Evolutionary conservation across 2,329 filamentous ascomycete species (phyloP), one percentile per base, ranked within the genome.

Genomic region (Ophiostoma ips): DNA sequence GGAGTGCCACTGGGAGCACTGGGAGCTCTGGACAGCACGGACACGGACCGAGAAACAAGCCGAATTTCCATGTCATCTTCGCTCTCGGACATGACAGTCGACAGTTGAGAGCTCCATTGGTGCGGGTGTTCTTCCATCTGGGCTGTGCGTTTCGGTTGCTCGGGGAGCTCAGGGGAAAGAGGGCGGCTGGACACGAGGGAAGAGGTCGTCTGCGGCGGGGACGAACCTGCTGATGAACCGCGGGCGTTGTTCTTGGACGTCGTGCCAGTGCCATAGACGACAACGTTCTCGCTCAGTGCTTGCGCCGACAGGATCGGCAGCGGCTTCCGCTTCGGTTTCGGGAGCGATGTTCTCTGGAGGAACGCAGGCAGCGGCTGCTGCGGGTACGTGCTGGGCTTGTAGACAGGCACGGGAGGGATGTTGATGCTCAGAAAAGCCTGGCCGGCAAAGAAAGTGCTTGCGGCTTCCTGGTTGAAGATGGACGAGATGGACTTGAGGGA

Each of bases 81-180:
- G 59, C 74, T 76, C 60, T 79, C 78, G 33, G 78, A 81, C 62
- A 73, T 67, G 53, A 82, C 77, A 41, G 77, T 79, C 36, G 79
- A 82, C 38, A 81, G 68, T 62, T 79, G 76, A 41, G 75, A 74
- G 62, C 76, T 79, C 76, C 77, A 81, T 70, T 75, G 75, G 58
- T 79, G 76, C 50, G 71, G 68, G 52, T 69, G 62, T 44, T 69
- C 60, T 55, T 72, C 66, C 69, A 76, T 75, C 57, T 61, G 64
- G 58, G 61, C 59, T 51, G 59, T 59, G 53, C 50, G 61, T 55
- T 36, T 45, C 19, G 49, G 46, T 30, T 57, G 52, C 33, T 49
- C 47, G 13, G 48, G 50, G 31, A 49, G 51, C 11, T 52, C 7
- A 28, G 54, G 48, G n/a, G 50, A 51, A 6, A 43, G 43, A 5